Conservation (phyloP, 1,284 basidiomycete genomes). For the Exobasidium rhododendri region DNA sequence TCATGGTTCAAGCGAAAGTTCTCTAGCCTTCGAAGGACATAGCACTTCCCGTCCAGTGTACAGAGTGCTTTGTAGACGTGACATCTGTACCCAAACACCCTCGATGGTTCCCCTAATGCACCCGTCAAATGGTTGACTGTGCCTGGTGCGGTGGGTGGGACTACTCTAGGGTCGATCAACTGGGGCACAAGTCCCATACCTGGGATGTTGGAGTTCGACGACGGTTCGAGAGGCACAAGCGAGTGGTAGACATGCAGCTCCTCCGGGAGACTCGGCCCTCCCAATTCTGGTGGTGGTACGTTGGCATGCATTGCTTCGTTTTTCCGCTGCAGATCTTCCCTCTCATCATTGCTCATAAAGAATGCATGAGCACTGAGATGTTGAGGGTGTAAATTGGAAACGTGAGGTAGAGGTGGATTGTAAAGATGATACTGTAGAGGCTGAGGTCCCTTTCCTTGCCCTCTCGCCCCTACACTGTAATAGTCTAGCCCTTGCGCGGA, state of each 20-base stretch:
- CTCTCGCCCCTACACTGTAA: background rate
- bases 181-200: conserved; percentile 26
- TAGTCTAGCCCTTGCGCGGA: conserved; percentile 3
- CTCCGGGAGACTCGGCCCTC: conserved; percentile 69
- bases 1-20: conserved; percentile 72
- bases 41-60: conserved; percentile 72
- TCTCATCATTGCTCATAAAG: conserved; percentile 71
- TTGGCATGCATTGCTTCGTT: conserved; percentile 69
- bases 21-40: conserved; percentile 78
- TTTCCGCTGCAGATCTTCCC: conserved; percentile 74
- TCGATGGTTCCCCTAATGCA: conserved; percentile 45
- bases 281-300: conserved; percentile 42
- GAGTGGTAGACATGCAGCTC: conserved; percentile 89
- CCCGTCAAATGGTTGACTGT: conserved; percentile 32
- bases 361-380: conserved; percentile 58
- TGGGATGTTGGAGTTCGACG: conserved; percentile 22
- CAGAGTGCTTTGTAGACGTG: conserved; percentile 79
- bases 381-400: conserved; percentile 58
- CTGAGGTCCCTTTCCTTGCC: conserved; percentile 19
- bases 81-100: conserved; percentile 64
- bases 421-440: conserved; percentile 88
- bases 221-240: conserved; percentile 70
- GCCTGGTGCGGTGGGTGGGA: conserved; percentile 24
- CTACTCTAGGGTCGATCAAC: conserved; percentile 33
- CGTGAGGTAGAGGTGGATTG: conserved; percentile 64